A percentile compares a stretch with the other conserved stretches of the same genome.
Evolutionary conservation across 2,329 filamentous ascomycete species (phyloP).

Genomic region (Calonectria montana): DNA sequence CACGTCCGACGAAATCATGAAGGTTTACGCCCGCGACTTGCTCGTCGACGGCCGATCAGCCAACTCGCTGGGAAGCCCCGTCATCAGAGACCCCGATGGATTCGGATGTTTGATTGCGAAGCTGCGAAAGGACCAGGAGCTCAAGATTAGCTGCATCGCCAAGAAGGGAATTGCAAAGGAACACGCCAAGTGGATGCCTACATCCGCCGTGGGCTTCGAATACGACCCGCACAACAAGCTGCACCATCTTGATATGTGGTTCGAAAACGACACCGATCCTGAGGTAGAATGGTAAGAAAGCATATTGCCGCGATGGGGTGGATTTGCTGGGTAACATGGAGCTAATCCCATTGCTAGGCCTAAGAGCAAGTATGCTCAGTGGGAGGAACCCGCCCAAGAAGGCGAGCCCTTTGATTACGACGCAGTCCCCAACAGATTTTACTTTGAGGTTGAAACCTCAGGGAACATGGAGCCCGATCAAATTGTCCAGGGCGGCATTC

Average conservation of each 20-base stretch:
- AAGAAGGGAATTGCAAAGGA: constrained; percentile 99
- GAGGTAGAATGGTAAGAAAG: constrained; percentile 82
- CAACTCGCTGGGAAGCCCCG: constrained; percentile 83
- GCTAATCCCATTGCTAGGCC: constrained; percentile 66
- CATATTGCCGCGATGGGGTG: no score
- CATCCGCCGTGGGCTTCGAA: constrained; percentile 92
- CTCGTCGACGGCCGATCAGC: constrained; percentile 76
- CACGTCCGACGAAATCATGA: constrained; percentile 88
- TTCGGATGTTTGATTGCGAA: constrained; percentile 90
- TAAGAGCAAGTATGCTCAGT: constrained; percentile 81
- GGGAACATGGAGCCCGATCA: constrained; percentile 90
- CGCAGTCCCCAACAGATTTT: constrained; percentile 86
- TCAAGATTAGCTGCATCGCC: constrained; percentile 90
- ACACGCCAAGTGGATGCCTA: constrained; percentile 97
- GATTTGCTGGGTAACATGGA: constrained; percentile 8
- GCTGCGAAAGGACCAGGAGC: constrained; percentile 87
- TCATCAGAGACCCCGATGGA: constrained; percentile 85
- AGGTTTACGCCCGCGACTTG: constrained; percentile 91
- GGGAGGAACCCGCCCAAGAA: constrained; percentile 83
- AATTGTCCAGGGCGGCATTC: constrained; percentile 90
- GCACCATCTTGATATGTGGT: constrained; percentile 93
- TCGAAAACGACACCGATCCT: constrained; percentile 79
- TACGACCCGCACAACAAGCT: constrained; percentile 99
- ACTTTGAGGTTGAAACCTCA: constrained; percentile 91
- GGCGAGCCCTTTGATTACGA: constrained; percentile 93